Evolutionary conservation across 176 grass and related monocot genomes (phyloP).

Genomic region (Rhipidocladum racemiflorum): DNA sequence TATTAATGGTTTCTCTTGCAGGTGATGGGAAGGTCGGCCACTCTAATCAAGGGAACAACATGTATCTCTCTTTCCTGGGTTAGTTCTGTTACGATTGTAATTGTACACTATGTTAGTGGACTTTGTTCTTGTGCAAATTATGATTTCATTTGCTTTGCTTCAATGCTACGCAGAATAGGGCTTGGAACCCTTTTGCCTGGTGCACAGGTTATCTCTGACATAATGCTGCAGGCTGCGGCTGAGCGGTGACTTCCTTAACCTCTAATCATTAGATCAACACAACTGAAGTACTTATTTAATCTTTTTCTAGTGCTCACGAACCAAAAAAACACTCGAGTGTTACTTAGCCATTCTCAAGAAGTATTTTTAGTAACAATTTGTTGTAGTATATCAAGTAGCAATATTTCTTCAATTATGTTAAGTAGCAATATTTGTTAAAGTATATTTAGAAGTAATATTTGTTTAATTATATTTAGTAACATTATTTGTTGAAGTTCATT

Average conservation of each 20-base stretch:
- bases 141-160: conserved; percentile 14
- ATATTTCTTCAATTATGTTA: too few relatives aligned
- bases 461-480: too few relatives aligned
- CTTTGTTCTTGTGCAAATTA: conserved; percentile 31
- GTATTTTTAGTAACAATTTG: too few relatives aligned
- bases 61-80: conserved; percentile 99
- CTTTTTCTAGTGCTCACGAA: too few relatives aligned
- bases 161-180: conserved; percentile 62
- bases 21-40: conserved; percentile 85
- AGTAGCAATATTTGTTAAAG: too few relatives aligned
- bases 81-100: conserved; percentile 34
- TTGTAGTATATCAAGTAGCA: too few relatives aligned
- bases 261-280: neutral
- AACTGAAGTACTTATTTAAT: conserved; percentile 9
- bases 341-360: too few relatives aligned
- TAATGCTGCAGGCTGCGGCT: conserved; percentile 93
- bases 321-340: too few relatives aligned
- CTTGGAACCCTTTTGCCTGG: conserved; percentile 97
- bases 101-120: conserved; percentile 1
- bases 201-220: conserved; percentile 82
- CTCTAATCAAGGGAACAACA: conserved; percentile 98
- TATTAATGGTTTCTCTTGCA: conserved; percentile 41
- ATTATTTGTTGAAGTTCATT: too few relatives aligned
- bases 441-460: too few relatives aligned
- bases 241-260: conserved; percentile 65